A percentile compares a stretch with the other conserved stretches of the same genome.
These are phyloP conservation scores for Hamamelis virginiana DNA, from an alignment of 164 flowering plant genomes.

Conservation along the genomic window DNA sequence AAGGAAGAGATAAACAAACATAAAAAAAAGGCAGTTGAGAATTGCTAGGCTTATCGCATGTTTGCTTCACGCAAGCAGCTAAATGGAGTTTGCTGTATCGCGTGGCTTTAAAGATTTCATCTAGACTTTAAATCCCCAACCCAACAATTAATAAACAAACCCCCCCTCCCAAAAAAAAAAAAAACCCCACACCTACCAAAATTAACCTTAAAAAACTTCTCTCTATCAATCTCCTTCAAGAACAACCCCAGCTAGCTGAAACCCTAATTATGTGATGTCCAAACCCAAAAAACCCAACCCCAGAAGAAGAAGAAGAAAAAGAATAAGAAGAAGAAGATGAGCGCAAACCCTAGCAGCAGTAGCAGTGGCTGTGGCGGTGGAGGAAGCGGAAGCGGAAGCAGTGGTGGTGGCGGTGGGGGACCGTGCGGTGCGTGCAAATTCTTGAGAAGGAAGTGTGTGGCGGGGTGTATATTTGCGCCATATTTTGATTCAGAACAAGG, in stretches of 20 bases:
- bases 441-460: constrained; percentile 80
- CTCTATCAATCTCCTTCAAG: background rate
- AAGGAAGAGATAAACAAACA: constrained; percentile 14
- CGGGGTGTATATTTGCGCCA: constrained; percentile 88
- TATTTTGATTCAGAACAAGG: constrained; percentile 97
- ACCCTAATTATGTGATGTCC: constrained; percentile 19
- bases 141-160: constrained; percentile 8
- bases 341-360: constrained; percentile 36
- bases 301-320: no score
- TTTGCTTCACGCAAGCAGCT: constrained; percentile 99
- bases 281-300: background rate
- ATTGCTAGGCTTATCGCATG: constrained; percentile 52
- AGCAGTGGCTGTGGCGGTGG: constrained; percentile 23
- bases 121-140: constrained; percentile 19
- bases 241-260: constrained; percentile 11
- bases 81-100: constrained; percentile 50
- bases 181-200: constrained; percentile 11
- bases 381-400: constrained; percentile 28
- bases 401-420: constrained; percentile 54
- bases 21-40: constrained; percentile 23
- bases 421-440: constrained; percentile 99
- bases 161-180: constrained; percentile 8
- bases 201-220: constrained; percentile 17
- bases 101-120: constrained; percentile 75
- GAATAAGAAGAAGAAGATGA: constrained; percentile 27